These are phyloP conservation scores for Glaciozyma martinii DNA, from an alignment of 768 basidiomycete species.

Conservation along the genomic window DNA sequence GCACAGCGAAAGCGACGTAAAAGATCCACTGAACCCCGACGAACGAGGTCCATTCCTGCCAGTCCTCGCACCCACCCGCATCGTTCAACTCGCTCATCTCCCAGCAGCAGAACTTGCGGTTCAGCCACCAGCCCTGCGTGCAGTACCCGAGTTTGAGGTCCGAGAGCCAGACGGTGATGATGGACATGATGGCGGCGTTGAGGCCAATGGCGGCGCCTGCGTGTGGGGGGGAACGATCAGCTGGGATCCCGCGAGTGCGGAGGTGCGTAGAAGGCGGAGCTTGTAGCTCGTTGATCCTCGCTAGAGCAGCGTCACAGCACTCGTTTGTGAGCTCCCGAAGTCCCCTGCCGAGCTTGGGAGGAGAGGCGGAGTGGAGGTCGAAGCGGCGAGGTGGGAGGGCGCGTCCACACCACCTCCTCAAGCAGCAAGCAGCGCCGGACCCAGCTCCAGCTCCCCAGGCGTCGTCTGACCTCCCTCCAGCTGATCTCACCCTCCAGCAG, in stretches of 20 bases:
- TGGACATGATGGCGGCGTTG: slow-evolving; percentile 90
- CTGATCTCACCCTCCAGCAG: neutral
- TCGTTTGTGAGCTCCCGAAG: too few relatives aligned
- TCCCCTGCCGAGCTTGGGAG: too few relatives aligned
- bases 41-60: slow-evolving; percentile 75
- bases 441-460: too few relatives aligned
- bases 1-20: slow-evolving; percentile 81
- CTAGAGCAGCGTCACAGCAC: neutral
- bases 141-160: slow-evolving; percentile 98
- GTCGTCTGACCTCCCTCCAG: too few relatives aligned
- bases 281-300: too few relatives aligned
- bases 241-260: neutral
- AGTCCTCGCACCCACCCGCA: slow-evolving; percentile 68
- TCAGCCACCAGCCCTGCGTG: slow-evolving; percentile 93
- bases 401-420: too few relatives aligned
- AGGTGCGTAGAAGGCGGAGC: too few relatives aligned
- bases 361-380: too few relatives aligned
- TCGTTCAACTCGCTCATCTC: slow-evolving; percentile 63
- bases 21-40: slow-evolving; percentile 66
- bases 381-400: too few relatives aligned
- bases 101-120: slow-evolving; percentile 97
- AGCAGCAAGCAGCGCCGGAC: too few relatives aligned
- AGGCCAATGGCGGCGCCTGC: slow-evolving; percentile 81
- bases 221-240: neutral
- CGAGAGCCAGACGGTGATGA: slow-evolving; percentile 92